A percentile compares a stretch with the other conserved stretches of the same genome.
These are phyloP conservation scores for Hexamita inflata DNA, from an alignment of 208 protist species.

Conservation along the genomic window DNA sequence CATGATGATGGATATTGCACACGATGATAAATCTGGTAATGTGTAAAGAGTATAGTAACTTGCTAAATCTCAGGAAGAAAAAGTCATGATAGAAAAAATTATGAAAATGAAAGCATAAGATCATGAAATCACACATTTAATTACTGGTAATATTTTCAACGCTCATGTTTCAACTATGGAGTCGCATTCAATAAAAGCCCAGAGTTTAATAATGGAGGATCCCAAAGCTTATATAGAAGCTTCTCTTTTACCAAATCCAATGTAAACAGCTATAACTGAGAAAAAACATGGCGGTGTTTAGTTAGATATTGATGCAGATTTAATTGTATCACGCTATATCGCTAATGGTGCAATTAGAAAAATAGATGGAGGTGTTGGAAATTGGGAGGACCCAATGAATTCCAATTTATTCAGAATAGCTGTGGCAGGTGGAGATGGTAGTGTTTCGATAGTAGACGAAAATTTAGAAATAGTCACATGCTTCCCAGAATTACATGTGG, in stretches of 20 bases:
- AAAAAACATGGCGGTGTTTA: conserved; percentile 9
- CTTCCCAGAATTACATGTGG: conserved; percentile 9
- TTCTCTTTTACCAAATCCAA: not conserved
- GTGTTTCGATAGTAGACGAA: not conserved
- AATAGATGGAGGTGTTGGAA: not conserved
- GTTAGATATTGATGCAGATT: not conserved
- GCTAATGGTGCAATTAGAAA: not conserved
- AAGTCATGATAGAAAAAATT: not conserved
- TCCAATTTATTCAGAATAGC: not conserved
- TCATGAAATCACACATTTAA: not conserved
- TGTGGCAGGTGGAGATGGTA: not conserved
- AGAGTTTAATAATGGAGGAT: not conserved
- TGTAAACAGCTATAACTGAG: not conserved
- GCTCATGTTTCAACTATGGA: not conserved
- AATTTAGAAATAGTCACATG: not conserved
- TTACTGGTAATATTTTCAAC: conserved; percentile 15
- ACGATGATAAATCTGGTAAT: not conserved
- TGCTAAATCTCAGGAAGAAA: too few species aligned
- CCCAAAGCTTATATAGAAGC: conserved; percentile 10
- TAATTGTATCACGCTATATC: not conserved
- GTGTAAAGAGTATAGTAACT: not conserved
- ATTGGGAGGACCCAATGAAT: not conserved
- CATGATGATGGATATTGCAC: not conserved
- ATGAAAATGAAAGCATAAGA: not conserved
- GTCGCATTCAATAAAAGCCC: not conserved